Base-by-base conservation (phyloP, 371 early-diverging fungal species). In the Massospora cicadina region DNA sequence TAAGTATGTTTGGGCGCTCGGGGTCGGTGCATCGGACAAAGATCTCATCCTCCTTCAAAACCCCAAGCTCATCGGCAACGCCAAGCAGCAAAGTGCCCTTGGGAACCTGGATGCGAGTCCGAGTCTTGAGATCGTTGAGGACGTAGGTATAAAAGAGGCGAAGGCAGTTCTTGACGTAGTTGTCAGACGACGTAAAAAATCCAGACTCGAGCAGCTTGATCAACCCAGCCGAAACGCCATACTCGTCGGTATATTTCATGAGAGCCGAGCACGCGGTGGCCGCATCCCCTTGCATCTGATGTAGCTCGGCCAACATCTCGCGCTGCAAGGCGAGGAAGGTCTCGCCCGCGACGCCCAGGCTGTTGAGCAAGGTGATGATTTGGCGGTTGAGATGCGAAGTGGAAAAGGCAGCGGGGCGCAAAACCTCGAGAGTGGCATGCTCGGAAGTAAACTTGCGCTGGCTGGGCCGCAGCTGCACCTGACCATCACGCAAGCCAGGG, bases 1-100 rank as follows among this genome's bases (percentile, higher is more conserved):
- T 29, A 69, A 72, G 32, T 27, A n/a, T 63, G 7, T 43, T 60
- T 0, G 70, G 58, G 61, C 66, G 67, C 60, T 70, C 64, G 0
- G 65, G 67, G 24, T 75, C 73, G 0, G 74, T 72, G 0, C 78
- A 70, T 58, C 81, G 85, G 7, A 81, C 74, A 77, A 86, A 90
- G 0, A 91, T 77, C 65, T 89, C 81, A n/a, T 79, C 73, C 54
- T 86, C 85, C 54, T 80, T 71, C 23, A 93, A 67, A 0, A 76
- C 66, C 0, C 72, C 75, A 0, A 79, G 79, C 70, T 91, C 91
- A 68, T 93, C 94, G 68, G 88, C 66, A 2, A 90, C 84, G 12
- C 94, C 94, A 2, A 90, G 71, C 3, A 91, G 71, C 55, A 75
- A 75, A 0, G 85, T 84, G 0, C 89, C 87, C 12, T 86, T 69